Base-by-base conservation (phyloP, 129 eudicot species). In the Dittrichia graveolens region DNA sequence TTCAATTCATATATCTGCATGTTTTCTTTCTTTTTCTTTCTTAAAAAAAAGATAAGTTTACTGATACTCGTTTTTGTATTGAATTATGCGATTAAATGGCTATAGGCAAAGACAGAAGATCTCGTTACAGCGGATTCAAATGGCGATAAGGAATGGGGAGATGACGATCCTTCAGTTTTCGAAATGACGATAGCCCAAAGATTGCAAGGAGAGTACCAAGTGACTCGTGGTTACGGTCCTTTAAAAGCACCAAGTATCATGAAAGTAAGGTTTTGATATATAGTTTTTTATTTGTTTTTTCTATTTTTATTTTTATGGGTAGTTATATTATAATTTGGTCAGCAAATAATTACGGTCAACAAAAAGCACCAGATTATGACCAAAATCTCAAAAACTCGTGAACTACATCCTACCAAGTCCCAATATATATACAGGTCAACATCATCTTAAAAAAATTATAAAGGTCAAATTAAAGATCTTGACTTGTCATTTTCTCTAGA, bases 191-290 rank as follows among this genome's bases (percentile, higher is more conserved):
- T 68, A 24, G 57, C 16, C 13, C 52, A 8, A 41, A 57, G 67
- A 35, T 16, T 78, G 8, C 81, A 77, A 57, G 96, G 95, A 40
- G 95, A 91, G 57, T 91, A 55, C 74, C 95, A 91, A 73, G 77
- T 91, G 34, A 85, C 97, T 24, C 69, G 83, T 73, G 97, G 91
- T 16, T 85, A 85, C 53, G 97, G 97, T 47, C 89, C 91, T 7
- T 39, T 44, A 4, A 83, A 42, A 43, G 96, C 96, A 42, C 84
- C 89, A 61, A 68, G 81, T 72, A 82, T 87, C 61, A 87, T 90
- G 96, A 84, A 14, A 69, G 96, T 90, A 82, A 24, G 80, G 13
- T 56, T 13, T 24, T 8, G 2, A 24, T 74, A 44, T 55, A 44
- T 10, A 31, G 46, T 7, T 54, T 8, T 9, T 10, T 10, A 1